Percentiles rank a stretch among this genome's conserved stretches.
phyloP scores from a whole-genome alignment of 371 early-diverging fungal genomes.

The Apophysomyces sp. region DNA sequence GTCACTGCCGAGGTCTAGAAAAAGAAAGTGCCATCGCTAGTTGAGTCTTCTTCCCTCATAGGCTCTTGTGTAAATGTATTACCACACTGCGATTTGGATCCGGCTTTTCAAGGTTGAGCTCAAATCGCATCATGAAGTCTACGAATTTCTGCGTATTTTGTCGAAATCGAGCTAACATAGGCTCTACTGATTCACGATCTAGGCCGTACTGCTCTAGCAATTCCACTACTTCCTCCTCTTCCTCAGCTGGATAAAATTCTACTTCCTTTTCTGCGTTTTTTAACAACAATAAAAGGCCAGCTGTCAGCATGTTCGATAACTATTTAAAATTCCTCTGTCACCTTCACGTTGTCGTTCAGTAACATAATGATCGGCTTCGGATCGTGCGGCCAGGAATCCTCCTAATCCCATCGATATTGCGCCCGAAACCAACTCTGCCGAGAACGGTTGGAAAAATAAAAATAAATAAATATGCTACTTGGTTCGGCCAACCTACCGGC shows the following conservation, averaged over 20 bases:
- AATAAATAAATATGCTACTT: not conserved
- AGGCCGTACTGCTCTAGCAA: slow-evolving; percentile 65
- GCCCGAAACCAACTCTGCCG: slow-evolving; percentile 66
- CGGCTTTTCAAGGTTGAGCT: slow-evolving; percentile 68
- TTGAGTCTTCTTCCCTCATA: not conserved
- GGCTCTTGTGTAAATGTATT: slow-evolving; percentile 9
- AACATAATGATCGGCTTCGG: slow-evolving; percentile 64
- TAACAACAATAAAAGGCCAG: no score
- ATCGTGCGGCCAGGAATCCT: slow-evolving; percentile 42
- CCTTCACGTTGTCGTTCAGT: slow-evolving; percentile 62
- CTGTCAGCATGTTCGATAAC: no score
- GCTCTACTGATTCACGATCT: slow-evolving; percentile 50
- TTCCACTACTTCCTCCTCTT: slow-evolving; percentile 67
- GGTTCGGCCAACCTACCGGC: slow-evolving; percentile 46
- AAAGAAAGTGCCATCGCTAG: not conserved
- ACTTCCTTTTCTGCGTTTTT: slow-evolving; percentile 48
- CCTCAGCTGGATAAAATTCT: slow-evolving; percentile 55
- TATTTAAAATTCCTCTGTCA: slow-evolving; percentile 5
- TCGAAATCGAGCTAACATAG: slow-evolving; percentile 56
- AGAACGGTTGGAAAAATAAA: not conserved
- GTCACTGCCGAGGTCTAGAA: slow-evolving; percentile 61
- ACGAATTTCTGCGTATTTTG: slow-evolving; percentile 58
- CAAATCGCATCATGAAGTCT: slow-evolving; percentile 80
- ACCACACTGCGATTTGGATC: slow-evolving; percentile 62
- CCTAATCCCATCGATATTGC: slow-evolving; percentile 50